Percentiles rank a stretch among this genome's conserved stretches.
Evolutionary conservation across 2,329 filamentous ascomycete genomes (phyloP).

Genomic region (Calonectria multiphialidica): DNA sequence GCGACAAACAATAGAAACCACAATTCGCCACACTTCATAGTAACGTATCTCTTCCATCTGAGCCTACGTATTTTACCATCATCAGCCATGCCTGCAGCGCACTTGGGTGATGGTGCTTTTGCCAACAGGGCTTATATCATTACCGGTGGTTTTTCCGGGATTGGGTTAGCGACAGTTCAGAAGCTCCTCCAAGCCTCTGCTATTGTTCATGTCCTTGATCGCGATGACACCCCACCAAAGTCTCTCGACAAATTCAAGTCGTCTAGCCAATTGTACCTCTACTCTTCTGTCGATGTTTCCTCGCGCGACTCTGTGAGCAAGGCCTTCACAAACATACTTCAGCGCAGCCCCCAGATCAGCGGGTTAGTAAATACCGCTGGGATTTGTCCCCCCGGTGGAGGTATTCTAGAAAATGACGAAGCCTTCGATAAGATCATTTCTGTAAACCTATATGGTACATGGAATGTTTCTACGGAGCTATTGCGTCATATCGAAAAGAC

Average conservation of each 20-base stretch:
- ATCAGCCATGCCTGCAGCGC: not conserved
- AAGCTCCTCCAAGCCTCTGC: not conserved
- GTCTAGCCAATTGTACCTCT: not conserved
- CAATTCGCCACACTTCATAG: too few species aligned
- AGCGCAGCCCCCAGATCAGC: not conserved
- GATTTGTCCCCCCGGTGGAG: not conserved
- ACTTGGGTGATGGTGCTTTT: not conserved
- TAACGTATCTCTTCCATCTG: too few species aligned
- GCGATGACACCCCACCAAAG: not conserved
- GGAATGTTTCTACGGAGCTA: not conserved
- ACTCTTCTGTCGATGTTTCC: not conserved
- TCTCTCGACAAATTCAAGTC: not conserved
- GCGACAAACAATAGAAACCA: too few species aligned
- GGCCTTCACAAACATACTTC: not conserved
- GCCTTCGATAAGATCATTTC: not conserved
- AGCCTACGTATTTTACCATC: too few species aligned
- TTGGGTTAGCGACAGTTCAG: not conserved
- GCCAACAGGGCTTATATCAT: not conserved
- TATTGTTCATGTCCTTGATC: not conserved
- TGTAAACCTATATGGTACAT: conserved; percentile 3
- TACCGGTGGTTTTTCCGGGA: not conserved
- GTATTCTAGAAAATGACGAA: not conserved
- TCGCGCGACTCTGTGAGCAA: not conserved
- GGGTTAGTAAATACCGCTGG: not conserved
- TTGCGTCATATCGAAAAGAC: not conserved